These are phyloP conservation scores for Recurvomyces mirabilis DNA, from an alignment of 495 filamentous ascomycete genomes.

Conservation along the genomic window DNA sequence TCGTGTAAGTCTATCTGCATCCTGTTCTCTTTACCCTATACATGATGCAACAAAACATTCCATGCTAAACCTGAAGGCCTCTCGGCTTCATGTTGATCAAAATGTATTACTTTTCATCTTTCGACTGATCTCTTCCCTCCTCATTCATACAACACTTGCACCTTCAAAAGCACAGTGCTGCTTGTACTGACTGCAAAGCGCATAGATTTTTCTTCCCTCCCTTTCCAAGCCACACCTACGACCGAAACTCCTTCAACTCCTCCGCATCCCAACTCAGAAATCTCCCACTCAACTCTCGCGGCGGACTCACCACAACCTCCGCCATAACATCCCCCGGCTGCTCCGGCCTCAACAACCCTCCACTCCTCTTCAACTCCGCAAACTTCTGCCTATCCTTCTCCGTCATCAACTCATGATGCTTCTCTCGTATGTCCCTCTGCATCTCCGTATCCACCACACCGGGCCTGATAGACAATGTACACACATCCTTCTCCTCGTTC, in stretches of 20 bases:
- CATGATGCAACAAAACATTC: constrained; percentile 69
- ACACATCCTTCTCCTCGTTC: constrained; percentile 69
- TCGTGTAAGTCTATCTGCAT: too few relatives aligned
- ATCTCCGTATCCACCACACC: constrained; percentile 89
- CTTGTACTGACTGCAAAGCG: too few relatives aligned
- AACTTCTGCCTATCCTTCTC: constrained; percentile 58
- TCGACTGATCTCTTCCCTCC: constrained; percentile 55
- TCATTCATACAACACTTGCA: neutral
- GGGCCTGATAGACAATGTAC: constrained; percentile 59
- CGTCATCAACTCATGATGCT: constrained; percentile 54
- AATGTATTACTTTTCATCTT: constrained; percentile 92
- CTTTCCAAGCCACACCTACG: too few relatives aligned
- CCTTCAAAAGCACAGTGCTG: constrained; percentile 1
- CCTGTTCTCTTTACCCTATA: too few relatives aligned
- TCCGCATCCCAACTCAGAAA: constrained; percentile 63
- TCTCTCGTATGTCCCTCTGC: constrained; percentile 71
- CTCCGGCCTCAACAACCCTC: constrained; percentile 65
- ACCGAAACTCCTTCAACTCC: constrained; percentile 55
- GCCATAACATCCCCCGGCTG: constrained; percentile 82
- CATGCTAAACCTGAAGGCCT: constrained; percentile 86
- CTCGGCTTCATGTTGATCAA: constrained; percentile 55
- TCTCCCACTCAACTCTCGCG: constrained; percentile 57
- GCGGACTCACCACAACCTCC: constrained; percentile 52
- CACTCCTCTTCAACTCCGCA: constrained; percentile 49
- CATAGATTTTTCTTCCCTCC: too few relatives aligned